Evolutionary conservation across 2,329 filamentous ascomycete species (phyloP).

Genomic region (Fusarium nygamai): DNA sequence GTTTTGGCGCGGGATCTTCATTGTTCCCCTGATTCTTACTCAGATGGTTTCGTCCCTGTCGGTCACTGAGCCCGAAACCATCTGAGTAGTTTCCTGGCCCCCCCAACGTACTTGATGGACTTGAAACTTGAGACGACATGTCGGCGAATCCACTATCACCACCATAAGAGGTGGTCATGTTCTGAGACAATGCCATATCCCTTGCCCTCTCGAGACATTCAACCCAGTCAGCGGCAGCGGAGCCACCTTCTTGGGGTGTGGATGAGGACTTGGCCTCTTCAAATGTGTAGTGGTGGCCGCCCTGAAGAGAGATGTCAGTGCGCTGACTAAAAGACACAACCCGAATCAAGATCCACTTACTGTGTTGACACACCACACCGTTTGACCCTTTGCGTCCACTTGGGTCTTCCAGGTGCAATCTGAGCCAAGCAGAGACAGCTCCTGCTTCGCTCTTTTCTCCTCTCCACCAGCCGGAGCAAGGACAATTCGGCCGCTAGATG

Average conservation of each 20-base stretch:
- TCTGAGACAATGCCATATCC: conserved; percentile 83
- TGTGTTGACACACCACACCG: conserved; percentile 90
- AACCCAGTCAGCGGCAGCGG: conserved; percentile 89
- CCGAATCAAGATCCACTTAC: conserved; percentile 65
- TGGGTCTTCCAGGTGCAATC: conserved; percentile 84
- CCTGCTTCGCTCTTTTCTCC: conserved; percentile 93
- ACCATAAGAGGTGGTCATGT: conserved; percentile 71
- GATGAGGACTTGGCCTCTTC: conserved; percentile 83
- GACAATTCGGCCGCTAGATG: conserved; percentile 88
- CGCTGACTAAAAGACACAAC: neutral
- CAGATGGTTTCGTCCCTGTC: conserved; percentile 65
- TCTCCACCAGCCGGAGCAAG: conserved; percentile 92
- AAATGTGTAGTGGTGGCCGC: conserved; percentile 90
- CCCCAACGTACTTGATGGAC: conserved; percentile 78
- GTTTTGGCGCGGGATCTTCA: conserved; percentile 63
- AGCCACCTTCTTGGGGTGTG: conserved; percentile 66
- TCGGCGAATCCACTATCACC: conserved; percentile 74
- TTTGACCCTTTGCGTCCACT: conserved; percentile 86
- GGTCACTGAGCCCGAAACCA: conserved; percentile 59
- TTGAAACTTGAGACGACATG: conserved; percentile 77
- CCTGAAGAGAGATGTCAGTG: conserved; percentile 58
- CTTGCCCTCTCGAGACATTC: conserved; percentile 87
- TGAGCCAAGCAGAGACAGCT: conserved; percentile 82
- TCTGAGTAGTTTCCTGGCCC: conserved; percentile 65
- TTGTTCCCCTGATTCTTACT: conserved; percentile 67